Evolutionary conservation across 495 filamentous ascomycete genomes (phyloP), one percentile per base, ranked within the genome.

Genomic region (Xylaria telfairii): DNA sequence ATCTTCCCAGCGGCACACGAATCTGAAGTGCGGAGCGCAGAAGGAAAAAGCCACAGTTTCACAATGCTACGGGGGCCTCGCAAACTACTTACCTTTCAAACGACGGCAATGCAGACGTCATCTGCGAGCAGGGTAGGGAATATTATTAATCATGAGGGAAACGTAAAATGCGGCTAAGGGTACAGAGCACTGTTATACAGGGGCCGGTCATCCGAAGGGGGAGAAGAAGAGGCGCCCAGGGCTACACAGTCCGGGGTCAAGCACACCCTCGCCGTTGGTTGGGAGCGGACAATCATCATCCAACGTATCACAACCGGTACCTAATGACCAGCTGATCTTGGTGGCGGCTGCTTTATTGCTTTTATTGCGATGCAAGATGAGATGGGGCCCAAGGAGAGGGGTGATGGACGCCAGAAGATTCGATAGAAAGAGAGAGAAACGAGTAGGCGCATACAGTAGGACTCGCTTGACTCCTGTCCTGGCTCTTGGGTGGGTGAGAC

Each of bases 231-330:
- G 32, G 51, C 17, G 44, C 46, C 32, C 56, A 30, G 41, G 57
- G 67, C 67, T 69, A 13, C 30, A 41, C 30, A 28, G 24, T 39
- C 32, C 30, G 8, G 67, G 67, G 67, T 24, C 44, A 41, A 17
- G 34, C 30, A 54, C 51, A 46, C 57, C 53, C 39, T 67, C 39
- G 32, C 64, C 41, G 51, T 57, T 54, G 24, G 13, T 34, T 57
- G 57, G 59, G 39, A 69, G 47, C 59, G 54, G 67, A 21, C 46
- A 63, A 69, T 54, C 15, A 30, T 32, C 9, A 69, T 57, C 67
- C 67, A 59, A 63, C 34, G 37, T 63, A 53, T 44, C 57, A 63
- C 34, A 34, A 32, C 44, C 32, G 46, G 46, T 46, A 60, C 57
- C 13, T 49, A 32, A 49, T 47, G 30, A 10, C 19, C 15, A 42